Evolutionary conservation across 2,329 filamentous ascomycete species (phyloP).

Genomic region (Xylaria sp.): DNA sequence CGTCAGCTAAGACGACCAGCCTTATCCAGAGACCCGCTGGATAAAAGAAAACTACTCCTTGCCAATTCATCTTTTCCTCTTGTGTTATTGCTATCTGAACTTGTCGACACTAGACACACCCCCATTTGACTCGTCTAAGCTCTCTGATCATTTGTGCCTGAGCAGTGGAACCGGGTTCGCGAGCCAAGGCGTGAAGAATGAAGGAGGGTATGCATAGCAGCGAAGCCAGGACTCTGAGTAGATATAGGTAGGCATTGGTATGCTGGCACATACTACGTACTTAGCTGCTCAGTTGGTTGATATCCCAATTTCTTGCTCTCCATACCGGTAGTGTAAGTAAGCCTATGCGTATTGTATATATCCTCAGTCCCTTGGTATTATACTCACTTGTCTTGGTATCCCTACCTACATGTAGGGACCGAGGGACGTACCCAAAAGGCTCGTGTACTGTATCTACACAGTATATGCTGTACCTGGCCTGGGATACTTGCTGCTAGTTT

Average conservation of each 20-base stretch:
- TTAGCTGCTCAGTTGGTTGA: neutral
- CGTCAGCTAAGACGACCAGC: constrained; percentile 46
- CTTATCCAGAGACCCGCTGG: constrained; percentile 35
- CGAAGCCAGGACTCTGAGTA: neutral
- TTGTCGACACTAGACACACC: constrained; percentile 12
- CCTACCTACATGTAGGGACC: neutral
- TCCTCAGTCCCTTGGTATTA: no score
- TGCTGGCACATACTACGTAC: neutral
- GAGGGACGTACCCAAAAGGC: neutral
- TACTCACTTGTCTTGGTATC: no score
- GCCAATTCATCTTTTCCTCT: constrained; percentile 30
- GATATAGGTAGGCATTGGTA: neutral
- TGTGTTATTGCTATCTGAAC: constrained; percentile 19
- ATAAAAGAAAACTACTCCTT: constrained; percentile 26
- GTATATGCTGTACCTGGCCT: neutral
- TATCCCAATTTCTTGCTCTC: neutral
- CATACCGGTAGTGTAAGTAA: neutral
- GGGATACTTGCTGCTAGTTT: neutral
- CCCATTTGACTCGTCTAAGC: constrained; percentile 11
- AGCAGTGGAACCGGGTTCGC: constrained; percentile 1
- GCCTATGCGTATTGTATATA: neutral
- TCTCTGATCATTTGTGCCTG: neutral
- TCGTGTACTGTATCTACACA: constrained; percentile 8
- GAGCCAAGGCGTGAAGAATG: constrained; percentile 2
- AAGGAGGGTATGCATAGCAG: neutral